Evolutionary conservation across 1,284 basidiomycete genomes (phyloP), one percentile per base, ranked within the genome.

Genomic region (Golubevia sp.): DNA sequence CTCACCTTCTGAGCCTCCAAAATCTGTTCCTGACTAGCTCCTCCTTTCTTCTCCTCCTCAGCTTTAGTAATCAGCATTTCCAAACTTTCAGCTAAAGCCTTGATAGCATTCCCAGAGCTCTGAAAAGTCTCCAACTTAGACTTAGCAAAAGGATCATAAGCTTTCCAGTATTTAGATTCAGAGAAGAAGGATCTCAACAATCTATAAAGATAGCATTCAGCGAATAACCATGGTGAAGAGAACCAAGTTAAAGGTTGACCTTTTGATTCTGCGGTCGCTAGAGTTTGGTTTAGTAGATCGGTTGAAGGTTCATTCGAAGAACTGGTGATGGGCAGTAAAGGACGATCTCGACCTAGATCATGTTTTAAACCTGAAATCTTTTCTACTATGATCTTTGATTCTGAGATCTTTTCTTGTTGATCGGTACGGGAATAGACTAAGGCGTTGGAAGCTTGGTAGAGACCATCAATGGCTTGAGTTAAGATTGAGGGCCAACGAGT

Each of bases 201-300:
- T 2, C 76, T 67, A 67, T 82, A 82, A 54, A 83, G 70, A 62
- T 83, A 82, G 70, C 80, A 83, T 30, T 82, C 80, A 26, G 76
- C 66, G 58, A 80, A 83, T 20, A 83, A 62, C 76, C 73, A 77
- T 15, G 71, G 71, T 4, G 79, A 73, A 1, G 55, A 25, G 64
- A 79, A 74, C 80, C 80, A 83, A 15, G 77, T 76, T 55, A 68
- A 73, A n/a, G 66, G 64, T 56, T 7, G 72, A 67, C 1, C 69
- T 67, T 15, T 59, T 49, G 53, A 68, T 70, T 5, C 48, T 20
- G 4, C 2, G 13, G 15, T 49, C 48, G 8, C 58, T 21, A 3
- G 11, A 51, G 24, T 25, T 27, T 49, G 20, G 71, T 57, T 27
- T 64, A 68, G 34, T 74, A 58, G 7, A 64, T 59, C 0, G 64